Evolutionary conservation across 164 flowering plant species (phyloP).

Genomic region (Stephania yunnanensis): DNA sequence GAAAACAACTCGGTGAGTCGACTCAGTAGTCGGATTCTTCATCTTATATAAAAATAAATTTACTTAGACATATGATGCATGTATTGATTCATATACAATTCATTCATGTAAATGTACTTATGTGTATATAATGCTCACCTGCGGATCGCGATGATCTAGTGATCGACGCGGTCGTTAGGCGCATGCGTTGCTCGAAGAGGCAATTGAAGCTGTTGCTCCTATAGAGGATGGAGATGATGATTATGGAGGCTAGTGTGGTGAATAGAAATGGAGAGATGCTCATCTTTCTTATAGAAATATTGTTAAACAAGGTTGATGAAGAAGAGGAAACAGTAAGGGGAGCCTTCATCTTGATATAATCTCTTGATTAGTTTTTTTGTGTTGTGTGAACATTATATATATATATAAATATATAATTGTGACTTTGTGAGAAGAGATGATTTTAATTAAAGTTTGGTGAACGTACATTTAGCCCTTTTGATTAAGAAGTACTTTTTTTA

Average conservation of each 20-base stretch:
- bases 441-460: not conserved
- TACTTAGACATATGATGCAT: too few relatives aligned
- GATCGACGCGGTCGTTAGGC: slow-evolving; percentile 10
- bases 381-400: not conserved
- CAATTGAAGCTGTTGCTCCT: slow-evolving; percentile 40
- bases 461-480: not conserved
- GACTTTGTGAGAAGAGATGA: not conserved
- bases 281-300: slow-evolving; percentile 28
- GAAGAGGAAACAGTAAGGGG: slow-evolving; percentile 11
- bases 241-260: slow-evolving; percentile 46
- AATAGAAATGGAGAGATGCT: slow-evolving; percentile 56
- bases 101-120: too few relatives aligned
- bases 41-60: too few relatives aligned
- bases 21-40: too few relatives aligned
- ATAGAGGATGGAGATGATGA: slow-evolving; percentile 58
- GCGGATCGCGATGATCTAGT: not conserved
- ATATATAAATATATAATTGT: not conserved
- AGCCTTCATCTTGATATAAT: slow-evolving; percentile 37
- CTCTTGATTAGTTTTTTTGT: not conserved
- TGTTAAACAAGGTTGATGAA: not conserved
- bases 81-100: too few relatives aligned
- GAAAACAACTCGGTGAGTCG: too few relatives aligned
- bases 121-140: slow-evolving; percentile 28
- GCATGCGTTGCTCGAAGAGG: slow-evolving; percentile 28
- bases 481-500: too few relatives aligned